Conservation (phyloP, 108 stramenopile species). For the Heterococcus sp. region DNA sequence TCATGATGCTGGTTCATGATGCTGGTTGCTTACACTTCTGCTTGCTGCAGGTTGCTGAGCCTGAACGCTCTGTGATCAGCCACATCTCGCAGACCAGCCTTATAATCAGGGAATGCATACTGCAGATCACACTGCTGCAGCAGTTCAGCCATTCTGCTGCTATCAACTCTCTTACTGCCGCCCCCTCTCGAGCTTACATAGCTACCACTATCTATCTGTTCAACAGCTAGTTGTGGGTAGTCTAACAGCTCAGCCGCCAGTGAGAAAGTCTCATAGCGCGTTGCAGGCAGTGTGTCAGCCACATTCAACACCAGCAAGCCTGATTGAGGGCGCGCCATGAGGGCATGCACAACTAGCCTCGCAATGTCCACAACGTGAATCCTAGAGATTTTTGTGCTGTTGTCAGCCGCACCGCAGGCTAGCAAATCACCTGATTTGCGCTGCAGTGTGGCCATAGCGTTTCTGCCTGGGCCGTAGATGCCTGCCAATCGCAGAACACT, state of each 20-base stretch:
- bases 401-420: slow-evolving; percentile 10
- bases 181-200: neutral
- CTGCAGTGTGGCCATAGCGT: slow-evolving; percentile 38
- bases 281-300: neutral
- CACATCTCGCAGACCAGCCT: neutral
- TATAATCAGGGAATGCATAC: slow-evolving; percentile 18
- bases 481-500: slow-evolving; percentile 55
- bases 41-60: neutral
- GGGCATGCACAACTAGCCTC: slow-evolving; percentile 10
- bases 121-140: slow-evolving; percentile 12
- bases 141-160: slow-evolving; percentile 38
- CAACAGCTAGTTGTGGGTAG: neutral
- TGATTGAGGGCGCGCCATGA: slow-evolving; percentile 1
- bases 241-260: neutral
- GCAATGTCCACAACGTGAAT: slow-evolving; percentile 51
- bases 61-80: neutral
- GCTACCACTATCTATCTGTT: neutral
- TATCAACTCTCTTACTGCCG: slow-evolving; percentile 40
- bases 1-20: no score
- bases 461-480: slow-evolving; percentile 52
- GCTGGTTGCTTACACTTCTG: neutral
- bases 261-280: neutral
- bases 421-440: slow-evolving; percentile 1
- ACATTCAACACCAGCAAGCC: neutral
- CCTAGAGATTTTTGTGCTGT: slow-evolving; percentile 40